These are phyloP conservation scores for Knufia fluminis DNA, from an alignment of 2,329 filamentous ascomycete genomes.

Conservation along the genomic window DNA sequence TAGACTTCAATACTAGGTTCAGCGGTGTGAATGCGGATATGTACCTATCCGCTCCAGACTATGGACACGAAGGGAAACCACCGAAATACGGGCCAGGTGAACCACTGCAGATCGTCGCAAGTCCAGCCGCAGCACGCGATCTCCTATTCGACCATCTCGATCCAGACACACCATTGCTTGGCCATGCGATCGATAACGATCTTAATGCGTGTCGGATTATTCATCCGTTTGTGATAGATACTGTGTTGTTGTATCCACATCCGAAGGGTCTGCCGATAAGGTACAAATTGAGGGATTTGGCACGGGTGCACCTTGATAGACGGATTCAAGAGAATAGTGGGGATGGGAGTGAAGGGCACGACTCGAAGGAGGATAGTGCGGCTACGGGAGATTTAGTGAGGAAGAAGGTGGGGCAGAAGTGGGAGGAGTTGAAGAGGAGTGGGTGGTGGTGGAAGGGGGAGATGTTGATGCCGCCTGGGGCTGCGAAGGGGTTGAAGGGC, in stretches of 20 bases:
- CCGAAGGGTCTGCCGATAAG: slow-evolving; percentile 66
- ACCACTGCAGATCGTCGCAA: slow-evolving; percentile 57
- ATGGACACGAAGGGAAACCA: slow-evolving; percentile 25
- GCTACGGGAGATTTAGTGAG: slow-evolving; percentile 81
- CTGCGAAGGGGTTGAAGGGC: not conserved
- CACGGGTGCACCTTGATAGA: slow-evolving; percentile 58
- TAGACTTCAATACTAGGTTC: slow-evolving; percentile 87
- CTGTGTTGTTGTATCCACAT: slow-evolving; percentile 74
- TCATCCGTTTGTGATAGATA: slow-evolving; percentile 78
- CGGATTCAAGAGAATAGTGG: slow-evolving; percentile 63
- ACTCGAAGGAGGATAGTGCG: slow-evolving; percentile 83
- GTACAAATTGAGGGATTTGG: slow-evolving; percentile 66
- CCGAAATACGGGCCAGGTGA: not conserved
- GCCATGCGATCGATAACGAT: slow-evolving; percentile 92
- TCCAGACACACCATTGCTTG: slow-evolving; percentile 73
- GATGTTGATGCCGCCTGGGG: slow-evolving; percentile 27
- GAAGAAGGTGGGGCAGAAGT: slow-evolving; percentile 59
- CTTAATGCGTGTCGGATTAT: slow-evolving; percentile 76
- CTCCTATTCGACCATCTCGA: slow-evolving; percentile 68
- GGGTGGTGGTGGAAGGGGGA: slow-evolving; percentile 58
- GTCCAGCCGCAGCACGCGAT: slow-evolving; percentile 63
- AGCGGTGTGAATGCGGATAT: slow-evolving; percentile 78
- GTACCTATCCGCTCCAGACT: slow-evolving; percentile 58
- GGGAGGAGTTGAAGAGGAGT: slow-evolving; percentile 54
- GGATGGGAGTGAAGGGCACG: slow-evolving; percentile 57